Conservation (phyloP, 2,329 filamentous ascomycete species). For the Aspergillus sp. region DNA sequence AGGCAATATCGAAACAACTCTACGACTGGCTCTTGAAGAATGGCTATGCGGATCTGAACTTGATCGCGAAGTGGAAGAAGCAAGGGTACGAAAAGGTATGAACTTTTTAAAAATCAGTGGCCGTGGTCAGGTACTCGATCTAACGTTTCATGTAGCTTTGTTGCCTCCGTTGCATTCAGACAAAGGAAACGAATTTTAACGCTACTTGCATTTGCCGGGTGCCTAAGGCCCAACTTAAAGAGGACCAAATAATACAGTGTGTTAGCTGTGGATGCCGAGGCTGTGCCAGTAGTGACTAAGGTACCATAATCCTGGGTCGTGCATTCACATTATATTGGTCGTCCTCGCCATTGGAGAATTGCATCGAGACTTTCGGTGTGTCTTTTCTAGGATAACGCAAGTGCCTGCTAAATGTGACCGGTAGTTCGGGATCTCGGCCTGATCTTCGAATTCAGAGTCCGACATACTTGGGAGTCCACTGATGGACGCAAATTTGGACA, state of each 20-base stretch:
- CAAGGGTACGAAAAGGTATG: slow-evolving; percentile 92
- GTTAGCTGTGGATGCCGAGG: slow-evolving; percentile 93
- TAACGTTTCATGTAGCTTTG: slow-evolving; percentile 62
- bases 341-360: background rate
- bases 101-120: background rate
- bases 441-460: background rate
- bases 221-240: slow-evolving; percentile 83
- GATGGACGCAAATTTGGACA: too few relatives aligned
- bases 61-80: slow-evolving; percentile 99
- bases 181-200: slow-evolving; percentile 99
- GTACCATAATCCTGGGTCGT: background rate
- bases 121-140: background rate
- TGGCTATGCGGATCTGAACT: slow-evolving; percentile 86
- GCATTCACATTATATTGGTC: background rate
- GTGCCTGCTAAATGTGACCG: background rate
- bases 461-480: too few relatives aligned
- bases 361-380: background rate
- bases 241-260: slow-evolving; percentile 86
- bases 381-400: background rate
- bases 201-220: slow-evolving; percentile 96
- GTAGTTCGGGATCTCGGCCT: background rate
- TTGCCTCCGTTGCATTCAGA: slow-evolving; percentile 93
- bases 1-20: slow-evolving; percentile 85
- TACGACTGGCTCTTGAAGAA: slow-evolving; percentile 99
- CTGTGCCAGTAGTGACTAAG: slow-evolving; percentile 78